A percentile compares a stretch with the other conserved stretches of the same genome.
These are phyloP conservation scores for Cladophialophora exuberans DNA, from an alignment of 2,329 filamentous ascomycete species.

Conservation along the genomic window DNA sequence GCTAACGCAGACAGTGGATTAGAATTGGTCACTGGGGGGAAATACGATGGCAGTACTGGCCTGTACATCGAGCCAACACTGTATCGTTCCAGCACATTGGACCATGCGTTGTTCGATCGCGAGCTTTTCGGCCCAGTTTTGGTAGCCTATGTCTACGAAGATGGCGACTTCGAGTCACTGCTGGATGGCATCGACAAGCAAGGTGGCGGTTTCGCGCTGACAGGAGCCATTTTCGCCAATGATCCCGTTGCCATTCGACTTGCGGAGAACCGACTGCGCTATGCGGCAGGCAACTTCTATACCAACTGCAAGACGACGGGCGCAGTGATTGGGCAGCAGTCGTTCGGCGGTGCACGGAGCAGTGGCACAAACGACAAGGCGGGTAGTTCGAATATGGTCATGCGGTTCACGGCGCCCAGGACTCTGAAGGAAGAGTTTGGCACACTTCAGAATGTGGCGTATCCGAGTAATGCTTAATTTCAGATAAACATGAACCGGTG, in stretches of 20 bases:
- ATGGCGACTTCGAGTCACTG: constrained; percentile 55
- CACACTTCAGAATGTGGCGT: constrained; percentile 32
- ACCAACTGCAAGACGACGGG: constrained; percentile 63
- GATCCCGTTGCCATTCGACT: constrained; percentile 67
- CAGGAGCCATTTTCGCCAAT: constrained; percentile 73
- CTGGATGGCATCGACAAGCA: constrained; percentile 54
- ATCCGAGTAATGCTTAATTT: constrained; percentile 30
- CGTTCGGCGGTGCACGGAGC: constrained; percentile 57
- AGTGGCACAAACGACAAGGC: constrained; percentile 63
- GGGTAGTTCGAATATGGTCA: constrained; percentile 55
- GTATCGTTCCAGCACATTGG: constrained; percentile 69
- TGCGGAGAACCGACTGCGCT: constrained; percentile 63
- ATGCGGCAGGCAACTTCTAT: constrained; percentile 62
- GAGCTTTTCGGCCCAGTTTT: constrained; percentile 79
- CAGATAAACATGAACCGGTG: too few species aligned
- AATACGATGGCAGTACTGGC: constrained; percentile 70
- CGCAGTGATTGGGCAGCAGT: constrained; percentile 60
- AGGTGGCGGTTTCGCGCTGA: constrained; percentile 75
- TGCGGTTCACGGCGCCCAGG: constrained; percentile 23
- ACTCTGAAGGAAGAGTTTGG: constrained; percentile 58
- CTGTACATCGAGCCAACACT: constrained; percentile 79
- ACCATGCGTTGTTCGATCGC: constrained; percentile 69
- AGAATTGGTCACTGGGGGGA: constrained; percentile 71
- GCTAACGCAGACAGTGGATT: constrained; percentile 71
- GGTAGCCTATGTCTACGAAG: constrained; percentile 72